Evolutionary conservation across 2,329 filamentous ascomycete genomes (phyloP).

Genomic region (Sporothrix phasma): DNA sequence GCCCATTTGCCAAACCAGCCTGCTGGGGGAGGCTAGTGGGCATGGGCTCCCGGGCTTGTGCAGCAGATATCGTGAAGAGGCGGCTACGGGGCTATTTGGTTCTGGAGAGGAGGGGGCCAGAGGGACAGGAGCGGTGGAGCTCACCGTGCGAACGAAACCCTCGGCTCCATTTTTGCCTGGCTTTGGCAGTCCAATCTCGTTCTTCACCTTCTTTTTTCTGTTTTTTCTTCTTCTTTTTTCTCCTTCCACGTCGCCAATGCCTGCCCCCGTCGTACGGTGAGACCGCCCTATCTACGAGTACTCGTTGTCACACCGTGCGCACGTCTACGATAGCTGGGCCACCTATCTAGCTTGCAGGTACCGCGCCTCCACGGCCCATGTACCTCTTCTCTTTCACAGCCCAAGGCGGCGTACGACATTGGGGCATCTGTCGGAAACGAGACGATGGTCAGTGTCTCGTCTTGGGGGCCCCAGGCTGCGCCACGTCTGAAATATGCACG

Average conservation of each 20-base stretch:
- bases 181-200: neutral
- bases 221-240: neutral
- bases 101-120: neutral
- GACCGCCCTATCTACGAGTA: neutral
- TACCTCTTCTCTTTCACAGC: neutral
- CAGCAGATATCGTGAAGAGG: neutral
- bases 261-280: neutral
- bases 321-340: neutral
- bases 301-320: neutral
- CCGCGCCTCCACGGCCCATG: neutral
- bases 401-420: neutral
- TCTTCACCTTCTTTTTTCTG: neutral
- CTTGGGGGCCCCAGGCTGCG: neutral
- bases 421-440: neutral
- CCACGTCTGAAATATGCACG: constrained; percentile 8
- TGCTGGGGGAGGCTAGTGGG: constrained; percentile 8
- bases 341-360: neutral
- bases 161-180: neutral
- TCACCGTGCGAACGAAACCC: neutral
- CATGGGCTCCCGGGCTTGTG: neutral
- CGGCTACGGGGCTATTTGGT: neutral
- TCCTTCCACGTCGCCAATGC: neutral
- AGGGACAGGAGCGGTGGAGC: neutral
- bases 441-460: neutral
- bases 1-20: constrained; percentile 1